Percentiles rank a stretch among this genome's conserved stretches.
Conservation (phyloP, 345 rosid genomes). For the Trapa incisa region DNA sequence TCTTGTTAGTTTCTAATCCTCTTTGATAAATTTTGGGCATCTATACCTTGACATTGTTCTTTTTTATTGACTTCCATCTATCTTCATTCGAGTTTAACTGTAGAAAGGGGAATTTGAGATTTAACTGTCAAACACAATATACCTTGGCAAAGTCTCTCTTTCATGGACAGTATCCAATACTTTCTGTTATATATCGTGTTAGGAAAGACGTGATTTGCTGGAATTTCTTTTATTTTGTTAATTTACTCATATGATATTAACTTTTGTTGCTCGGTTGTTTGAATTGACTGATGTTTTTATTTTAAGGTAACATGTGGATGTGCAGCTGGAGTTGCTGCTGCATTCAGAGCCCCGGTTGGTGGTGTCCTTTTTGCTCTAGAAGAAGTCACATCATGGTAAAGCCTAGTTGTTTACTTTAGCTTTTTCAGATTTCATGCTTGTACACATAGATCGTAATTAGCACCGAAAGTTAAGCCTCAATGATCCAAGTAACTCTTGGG, state of each 20-base stretch:
- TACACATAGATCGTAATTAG: not conserved
- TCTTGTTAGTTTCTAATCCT: conserved; percentile 46
- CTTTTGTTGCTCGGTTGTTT: not conserved
- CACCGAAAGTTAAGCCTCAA: too few relatives aligned
- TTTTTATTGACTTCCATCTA: not conserved
- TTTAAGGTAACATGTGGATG: conserved; percentile 98
- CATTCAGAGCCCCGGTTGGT: conserved; percentile 99
- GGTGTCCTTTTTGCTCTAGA: conserved; percentile 95
- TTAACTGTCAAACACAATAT: not conserved
- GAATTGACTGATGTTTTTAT: conserved; percentile 15
- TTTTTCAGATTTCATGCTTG: not conserved
- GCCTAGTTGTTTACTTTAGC: not conserved
- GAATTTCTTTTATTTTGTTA: too few relatives aligned
- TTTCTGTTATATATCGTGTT: too few relatives aligned
- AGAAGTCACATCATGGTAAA: conserved; percentile 96
- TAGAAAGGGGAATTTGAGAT: not conserved
- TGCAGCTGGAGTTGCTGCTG: conserved; percentile 99
- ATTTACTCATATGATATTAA: too few relatives aligned
- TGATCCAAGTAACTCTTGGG: not conserved
- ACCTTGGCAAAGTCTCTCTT: not conserved
- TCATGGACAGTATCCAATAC: too few relatives aligned
- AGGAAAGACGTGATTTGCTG: too few relatives aligned
- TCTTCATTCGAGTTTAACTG: not conserved
- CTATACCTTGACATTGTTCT: not conserved
- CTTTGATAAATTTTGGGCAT: not conserved